phyloP scores from a whole-genome alignment of 1,284 basidiomycete genomes.

The Irpex sp. region DNA sequence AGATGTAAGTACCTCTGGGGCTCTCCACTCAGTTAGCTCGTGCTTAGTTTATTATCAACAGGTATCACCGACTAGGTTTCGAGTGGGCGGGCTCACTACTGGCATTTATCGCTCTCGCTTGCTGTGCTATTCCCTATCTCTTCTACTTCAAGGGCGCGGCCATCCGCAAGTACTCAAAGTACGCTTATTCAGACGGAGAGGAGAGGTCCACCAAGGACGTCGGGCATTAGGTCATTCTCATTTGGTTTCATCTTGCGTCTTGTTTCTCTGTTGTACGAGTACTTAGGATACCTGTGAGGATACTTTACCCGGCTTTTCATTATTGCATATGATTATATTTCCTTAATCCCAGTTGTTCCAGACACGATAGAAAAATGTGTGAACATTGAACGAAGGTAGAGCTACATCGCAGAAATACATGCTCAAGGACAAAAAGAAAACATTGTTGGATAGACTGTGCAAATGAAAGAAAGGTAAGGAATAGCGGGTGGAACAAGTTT shows the following conservation, averaged over 20 bases:
- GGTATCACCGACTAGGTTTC: slow-evolving; percentile 11
- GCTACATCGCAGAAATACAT: not conserved
- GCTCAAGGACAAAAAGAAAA: not conserved
- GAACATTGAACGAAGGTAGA: not conserved
- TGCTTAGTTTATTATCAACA: not conserved
- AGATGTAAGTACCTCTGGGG: slow-evolving; percentile 15
- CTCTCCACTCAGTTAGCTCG: not conserved
- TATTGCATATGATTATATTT: not conserved
- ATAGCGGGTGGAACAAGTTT: not conserved
- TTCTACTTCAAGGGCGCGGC: slow-evolving; percentile 15
- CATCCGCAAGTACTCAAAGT: slow-evolving; percentile 13
- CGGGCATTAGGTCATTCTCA: not conserved
- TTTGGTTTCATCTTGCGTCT: not conserved
- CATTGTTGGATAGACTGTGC: slow-evolving; percentile 1
- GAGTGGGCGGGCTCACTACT: slow-evolving; percentile 14
- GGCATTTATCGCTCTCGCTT: slow-evolving; percentile 13
- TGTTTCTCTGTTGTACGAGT: not conserved
- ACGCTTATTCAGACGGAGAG: slow-evolving; percentile 8
- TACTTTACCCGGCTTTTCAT: not conserved
- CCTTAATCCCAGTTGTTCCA: not conserved
- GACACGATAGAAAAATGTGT: not conserved
- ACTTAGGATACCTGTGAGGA: not conserved
- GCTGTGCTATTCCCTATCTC: slow-evolving; percentile 14
- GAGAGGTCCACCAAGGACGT: not conserved
- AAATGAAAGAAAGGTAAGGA: not conserved